Conservation (phyloP, 2,329 filamentous ascomycete genomes). For the Colletotrichum chrysophilum region DNA sequence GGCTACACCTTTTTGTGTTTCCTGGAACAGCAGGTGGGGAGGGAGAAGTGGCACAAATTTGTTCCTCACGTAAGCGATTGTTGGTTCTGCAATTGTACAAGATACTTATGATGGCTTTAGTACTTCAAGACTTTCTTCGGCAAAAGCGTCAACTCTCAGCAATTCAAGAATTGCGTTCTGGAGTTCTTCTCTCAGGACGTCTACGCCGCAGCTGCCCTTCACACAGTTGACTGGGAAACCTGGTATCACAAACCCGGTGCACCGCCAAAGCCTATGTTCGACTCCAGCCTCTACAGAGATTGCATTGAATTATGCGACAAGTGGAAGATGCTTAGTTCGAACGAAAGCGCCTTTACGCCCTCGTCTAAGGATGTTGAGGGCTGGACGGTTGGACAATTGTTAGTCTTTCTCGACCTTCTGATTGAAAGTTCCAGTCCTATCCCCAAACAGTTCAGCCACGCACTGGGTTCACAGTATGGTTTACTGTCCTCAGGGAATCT, state of each 20-base stretch:
- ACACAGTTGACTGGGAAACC: neutral
- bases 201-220: neutral
- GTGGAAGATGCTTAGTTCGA: neutral
- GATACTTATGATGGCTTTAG: neutral
- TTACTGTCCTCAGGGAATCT: neutral
- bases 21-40: neutral
- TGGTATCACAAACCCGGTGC: neutral
- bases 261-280: neutral
- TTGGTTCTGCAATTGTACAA: neutral
- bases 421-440: neutral
- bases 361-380: neutral
- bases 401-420: neutral
- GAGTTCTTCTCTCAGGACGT: neutral
- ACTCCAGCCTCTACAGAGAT: neutral
- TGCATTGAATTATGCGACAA: neutral
- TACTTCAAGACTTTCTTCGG: neutral
- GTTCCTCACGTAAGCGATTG: neutral
- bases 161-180: neutral
- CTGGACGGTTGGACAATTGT: neutral
- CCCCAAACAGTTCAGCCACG: neutral
- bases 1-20: conserved; percentile 1
- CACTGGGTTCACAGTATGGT: neutral
- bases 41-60: conserved; percentile 1
- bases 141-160: neutral
- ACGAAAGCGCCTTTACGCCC: neutral